Evolutionary conservation across 2,329 filamentous ascomycete species (phyloP).

Genomic region (Clarireedia paspali): DNA sequence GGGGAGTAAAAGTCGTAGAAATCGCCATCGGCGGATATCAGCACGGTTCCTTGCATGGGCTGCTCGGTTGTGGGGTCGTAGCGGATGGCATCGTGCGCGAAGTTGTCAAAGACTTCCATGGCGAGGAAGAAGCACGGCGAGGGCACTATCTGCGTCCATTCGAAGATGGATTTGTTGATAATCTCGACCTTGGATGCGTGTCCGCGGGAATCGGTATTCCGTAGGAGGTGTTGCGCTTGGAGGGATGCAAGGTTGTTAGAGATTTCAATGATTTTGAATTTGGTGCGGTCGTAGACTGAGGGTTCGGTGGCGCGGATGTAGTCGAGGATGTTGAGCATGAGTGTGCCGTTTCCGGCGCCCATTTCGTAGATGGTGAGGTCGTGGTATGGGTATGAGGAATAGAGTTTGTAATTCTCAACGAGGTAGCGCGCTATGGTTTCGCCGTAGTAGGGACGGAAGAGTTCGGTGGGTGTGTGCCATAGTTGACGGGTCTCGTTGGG

Average conservation of each 20-base stretch:
- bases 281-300: slow-evolving; percentile 86
- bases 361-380: slow-evolving; percentile 98
- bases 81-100: slow-evolving; percentile 87
- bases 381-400: slow-evolving; percentile 89
- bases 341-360: slow-evolving; percentile 91
- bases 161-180: slow-evolving; percentile 89
- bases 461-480: slow-evolving; percentile 97
- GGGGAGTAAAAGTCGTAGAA: slow-evolving; percentile 91
- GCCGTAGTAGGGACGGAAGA: slow-evolving; percentile 94
- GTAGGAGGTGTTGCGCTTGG: slow-evolving; percentile 63
- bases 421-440: slow-evolving; percentile 96
- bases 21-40: slow-evolving; percentile 78
- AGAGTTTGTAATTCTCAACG: slow-evolving; percentile 89
- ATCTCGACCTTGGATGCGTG: slow-evolving; percentile 86
- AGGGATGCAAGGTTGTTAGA: slow-evolving; percentile 71
- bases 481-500: slow-evolving; percentile 71
- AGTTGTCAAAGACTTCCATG: slow-evolving; percentile 98
- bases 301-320: slow-evolving; percentile 87
- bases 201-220: slow-evolving; percentile 59
- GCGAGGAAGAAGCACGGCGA: slow-evolving; percentile 96
- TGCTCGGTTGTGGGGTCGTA: slow-evolving; percentile 77
- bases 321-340: slow-evolving; percentile 97
- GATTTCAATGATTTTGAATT: slow-evolving; percentile 95
- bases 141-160: slow-evolving; percentile 83
- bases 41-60: slow-evolving; percentile 79